Base-by-base conservation (phyloP, 2,329 filamentous ascomycete species). In the Nannizziopsis arthrosporioides region DNA sequence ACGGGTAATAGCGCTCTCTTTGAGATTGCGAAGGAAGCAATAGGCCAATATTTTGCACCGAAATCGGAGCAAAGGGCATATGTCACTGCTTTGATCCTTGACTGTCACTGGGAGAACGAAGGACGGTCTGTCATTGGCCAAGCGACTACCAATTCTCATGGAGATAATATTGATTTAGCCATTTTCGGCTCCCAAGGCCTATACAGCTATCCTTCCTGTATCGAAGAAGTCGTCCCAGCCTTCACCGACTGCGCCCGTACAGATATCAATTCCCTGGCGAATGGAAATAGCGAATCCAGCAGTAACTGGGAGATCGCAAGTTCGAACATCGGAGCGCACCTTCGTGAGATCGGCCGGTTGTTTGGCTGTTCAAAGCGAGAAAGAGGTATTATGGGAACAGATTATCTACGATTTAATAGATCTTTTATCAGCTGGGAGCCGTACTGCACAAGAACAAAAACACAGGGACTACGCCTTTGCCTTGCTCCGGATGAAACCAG, bases 231-330 rank as follows among this genome's bases (percentile, higher is more conserved):
- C 1, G 84, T 87, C 3, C 81, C 87, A 15, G 84, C 88, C 5
- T 94, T 96, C 59, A 83, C 79, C 12, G 89, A 96, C 65, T 94
- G 88, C 64, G 94, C 89, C 2, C 80, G 82, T 30, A 95, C 88
- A 0, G 86, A 96, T 61, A 85, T 81, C 8, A 76, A 79, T 9
- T 12, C 39, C 9, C 15, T 41, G 35, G 84, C 84, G 12, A 94
- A 95, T 58, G 86, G 94, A 62, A 86, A 81, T 63, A 84, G 84
- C 56, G 85, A 94, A 55, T 82, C 82, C 5, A 89, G 89, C 18
- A 94, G 85, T 61, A 92, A 81, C 41, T 96, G 90, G 90, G 90
- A 96, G 63, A 81, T 88, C n/a, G 88, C 86, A 19, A 94, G 90
- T 57, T 84, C 94, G 52, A 89, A 89, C 27, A 93, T 96, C 54